phyloP scores from a whole-genome alignment of 208 protist species.

The Trypanosomatidae sp. region DNA sequence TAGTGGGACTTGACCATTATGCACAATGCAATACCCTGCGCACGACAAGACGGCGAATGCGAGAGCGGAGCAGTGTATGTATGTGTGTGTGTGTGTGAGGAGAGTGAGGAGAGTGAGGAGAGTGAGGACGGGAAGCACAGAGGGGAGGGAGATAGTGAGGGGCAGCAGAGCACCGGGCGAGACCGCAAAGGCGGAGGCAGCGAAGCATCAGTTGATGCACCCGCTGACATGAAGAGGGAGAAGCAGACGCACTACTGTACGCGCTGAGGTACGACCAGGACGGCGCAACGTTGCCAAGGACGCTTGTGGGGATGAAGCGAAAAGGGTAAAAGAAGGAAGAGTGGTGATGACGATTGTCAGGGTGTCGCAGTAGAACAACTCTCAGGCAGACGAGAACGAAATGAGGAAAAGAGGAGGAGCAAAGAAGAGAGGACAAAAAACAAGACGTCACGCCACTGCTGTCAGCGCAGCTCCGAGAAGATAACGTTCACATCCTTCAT shows the following conservation, averaged over 20 bases:
- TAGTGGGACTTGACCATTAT: slow-evolving; percentile 71
- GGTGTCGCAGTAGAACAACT: background rate
- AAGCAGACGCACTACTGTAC: slow-evolving; percentile 1
- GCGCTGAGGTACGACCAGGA: background rate
- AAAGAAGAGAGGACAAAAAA: background rate
- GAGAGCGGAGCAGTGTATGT: background rate
- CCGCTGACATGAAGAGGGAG: background rate
- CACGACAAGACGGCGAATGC: background rate
- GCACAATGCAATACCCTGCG: slow-evolving; percentile 28
- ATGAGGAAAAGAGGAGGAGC: background rate
- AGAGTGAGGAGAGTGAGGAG: background rate
- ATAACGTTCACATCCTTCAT: slow-evolving; percentile 84
- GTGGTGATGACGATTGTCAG: background rate
- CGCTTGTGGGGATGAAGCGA: background rate
- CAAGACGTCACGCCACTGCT: background rate
- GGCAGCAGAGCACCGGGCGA: background rate
- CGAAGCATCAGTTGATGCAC: slow-evolving; percentile 1
- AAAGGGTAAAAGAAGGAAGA: background rate
- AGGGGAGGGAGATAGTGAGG: background rate
- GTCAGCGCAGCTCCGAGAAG: slow-evolving; percentile 67
- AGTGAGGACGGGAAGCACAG: background rate
- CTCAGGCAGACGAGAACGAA: background rate
- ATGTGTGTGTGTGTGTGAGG: background rate
- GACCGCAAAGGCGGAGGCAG: background rate
- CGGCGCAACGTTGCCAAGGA: background rate